A percentile compares a stretch with the other conserved stretches of the same genome.
These are phyloP conservation scores for Tetrahymena thermophila DNA, from an alignment of 73 alveolate genomes.

Conservation along the genomic window DNA sequence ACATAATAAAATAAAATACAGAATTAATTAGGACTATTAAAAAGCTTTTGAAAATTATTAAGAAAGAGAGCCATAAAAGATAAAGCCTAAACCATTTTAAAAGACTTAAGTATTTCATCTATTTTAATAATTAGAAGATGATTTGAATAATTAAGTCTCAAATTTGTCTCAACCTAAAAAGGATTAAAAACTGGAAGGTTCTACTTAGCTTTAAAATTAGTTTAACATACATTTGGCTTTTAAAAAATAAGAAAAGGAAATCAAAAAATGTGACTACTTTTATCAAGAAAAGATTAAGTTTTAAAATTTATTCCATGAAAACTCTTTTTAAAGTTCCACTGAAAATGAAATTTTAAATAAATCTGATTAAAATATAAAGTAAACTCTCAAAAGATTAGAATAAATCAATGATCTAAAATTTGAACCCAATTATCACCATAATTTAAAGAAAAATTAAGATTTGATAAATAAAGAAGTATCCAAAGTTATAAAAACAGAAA, in stretches of 20 bases:
- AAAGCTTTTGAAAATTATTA: not conserved
- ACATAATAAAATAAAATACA: not conserved
- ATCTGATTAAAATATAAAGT: not conserved
- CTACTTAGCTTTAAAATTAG: not conserved
- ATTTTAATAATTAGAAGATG: not conserved
- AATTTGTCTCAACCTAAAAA: not conserved
- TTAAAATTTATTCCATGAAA: not conserved
- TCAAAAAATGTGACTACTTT: not conserved
- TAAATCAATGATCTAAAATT: not conserved
- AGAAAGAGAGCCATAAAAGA: not conserved
- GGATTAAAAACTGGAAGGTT: not conserved
- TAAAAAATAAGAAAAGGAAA: not conserved
- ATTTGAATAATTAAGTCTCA: not conserved
- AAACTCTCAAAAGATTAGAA: not conserved
- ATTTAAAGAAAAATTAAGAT: not conserved
- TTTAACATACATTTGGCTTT: not conserved
- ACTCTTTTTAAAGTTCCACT: not conserved
- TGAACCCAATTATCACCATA: not conserved
- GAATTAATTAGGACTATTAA: not conserved
- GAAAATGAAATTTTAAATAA: not conserved
- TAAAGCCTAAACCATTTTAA: not conserved
- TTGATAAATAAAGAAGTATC: not conserved
- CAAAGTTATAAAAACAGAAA: not conserved
- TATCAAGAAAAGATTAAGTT: not conserved
- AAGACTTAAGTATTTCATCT: not conserved